phyloP scores from a whole-genome alignment of 306 rosid species.

The Inga laurina region DNA sequence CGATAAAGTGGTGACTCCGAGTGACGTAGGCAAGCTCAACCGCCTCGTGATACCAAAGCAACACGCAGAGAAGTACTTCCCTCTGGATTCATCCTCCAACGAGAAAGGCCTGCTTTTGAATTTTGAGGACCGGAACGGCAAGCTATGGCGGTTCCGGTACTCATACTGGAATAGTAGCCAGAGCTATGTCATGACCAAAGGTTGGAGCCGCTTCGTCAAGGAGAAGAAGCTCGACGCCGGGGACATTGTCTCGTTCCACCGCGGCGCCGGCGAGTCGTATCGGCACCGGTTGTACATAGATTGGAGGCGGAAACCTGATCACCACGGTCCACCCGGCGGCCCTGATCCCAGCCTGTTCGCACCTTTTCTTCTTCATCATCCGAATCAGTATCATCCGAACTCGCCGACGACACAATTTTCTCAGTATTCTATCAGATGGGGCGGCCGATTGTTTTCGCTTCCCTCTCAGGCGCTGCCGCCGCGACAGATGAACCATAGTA shows the following conservation, averaged over 20 bases:
- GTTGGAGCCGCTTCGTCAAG: slow-evolving; percentile 92
- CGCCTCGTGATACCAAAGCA: slow-evolving; percentile 84
- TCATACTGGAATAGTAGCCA: slow-evolving; percentile 95
- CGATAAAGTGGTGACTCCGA: slow-evolving; percentile 83
- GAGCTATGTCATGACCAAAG: slow-evolving; percentile 93
- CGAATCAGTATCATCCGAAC: slow-evolving; percentile 25
- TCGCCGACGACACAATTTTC: slow-evolving; percentile 22
- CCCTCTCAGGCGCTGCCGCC: slow-evolving; percentile 21
- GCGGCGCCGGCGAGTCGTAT: slow-evolving; percentile 62
- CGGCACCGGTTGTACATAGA: slow-evolving; percentile 69
- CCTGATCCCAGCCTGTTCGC: slow-evolving; percentile 29
- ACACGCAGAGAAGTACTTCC: slow-evolving; percentile 83
- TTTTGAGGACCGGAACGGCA: slow-evolving; percentile 73
- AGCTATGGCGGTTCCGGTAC: slow-evolving; percentile 84
- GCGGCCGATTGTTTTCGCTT: slow-evolving; percentile 51
- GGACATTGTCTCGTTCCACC: slow-evolving; percentile 77
- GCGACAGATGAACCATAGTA: slow-evolving; percentile 37
- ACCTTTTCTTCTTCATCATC: slow-evolving; percentile 44
- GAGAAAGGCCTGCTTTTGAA: slow-evolving; percentile 78
- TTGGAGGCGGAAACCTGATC: slow-evolving; percentile 59
- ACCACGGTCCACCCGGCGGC: neutral
- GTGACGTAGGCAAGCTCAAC: slow-evolving; percentile 93
- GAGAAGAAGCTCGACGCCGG: slow-evolving; percentile 89
- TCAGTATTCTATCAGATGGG: slow-evolving; percentile 44
- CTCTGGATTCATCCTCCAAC: slow-evolving; percentile 64